Base-by-base conservation (phyloP, 495 filamentous ascomycete species). In the Pyronema domesticum region DNA sequence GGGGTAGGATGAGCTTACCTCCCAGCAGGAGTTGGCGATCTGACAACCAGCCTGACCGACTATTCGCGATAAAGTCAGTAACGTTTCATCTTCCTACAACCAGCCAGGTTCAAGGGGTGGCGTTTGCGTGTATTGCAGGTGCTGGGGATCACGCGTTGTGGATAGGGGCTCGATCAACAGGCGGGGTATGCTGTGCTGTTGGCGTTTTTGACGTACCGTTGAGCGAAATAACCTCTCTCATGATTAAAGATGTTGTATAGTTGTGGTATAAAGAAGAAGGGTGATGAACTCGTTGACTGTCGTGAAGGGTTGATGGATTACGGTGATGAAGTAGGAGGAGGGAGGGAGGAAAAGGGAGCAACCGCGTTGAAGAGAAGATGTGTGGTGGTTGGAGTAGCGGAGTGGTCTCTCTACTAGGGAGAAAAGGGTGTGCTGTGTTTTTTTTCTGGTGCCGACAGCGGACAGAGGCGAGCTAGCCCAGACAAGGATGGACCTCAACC, bases 41-140 rank as follows among this genome's bases (percentile, higher is more conserved):
- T 98, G 91, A 79, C 93, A 95, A 82, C 91, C 91, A 68, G 91
- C 91, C 79, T 98, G 91, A 74, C 91, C 91, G 74, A 98, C 91
- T 98, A 67, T 76, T 71, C 50, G 50, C 35, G 35, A 53, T 34
- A 18, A 43, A 48, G 54, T 65, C 55, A 67, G 64, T 57, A 59
- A n/a, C 23, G 46, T 53, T 46, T 33, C 42, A 23, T 50, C 23
- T 30, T 30, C 23, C 23, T 30, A 30, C 23, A 30, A 5, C 23
- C 23, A 30, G 23, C 23, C 50, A 47, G 55, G 33, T 46, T 59
- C 54, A 53, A 54, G 60, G 52, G 54, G 53, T 46, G 43, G 37
- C 10, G n/a, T 50, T 19, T 33, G 33, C 14, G 13, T 13, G 13
- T 51, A 30, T 30, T 30, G 23, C 23, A 30, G 23, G 23, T 30